Evolutionary conservation across 108 stramenopile genomes (phyloP), one percentile per base, ranked within the genome.

Genomic region (Stephanodiscus triporus): DNA sequence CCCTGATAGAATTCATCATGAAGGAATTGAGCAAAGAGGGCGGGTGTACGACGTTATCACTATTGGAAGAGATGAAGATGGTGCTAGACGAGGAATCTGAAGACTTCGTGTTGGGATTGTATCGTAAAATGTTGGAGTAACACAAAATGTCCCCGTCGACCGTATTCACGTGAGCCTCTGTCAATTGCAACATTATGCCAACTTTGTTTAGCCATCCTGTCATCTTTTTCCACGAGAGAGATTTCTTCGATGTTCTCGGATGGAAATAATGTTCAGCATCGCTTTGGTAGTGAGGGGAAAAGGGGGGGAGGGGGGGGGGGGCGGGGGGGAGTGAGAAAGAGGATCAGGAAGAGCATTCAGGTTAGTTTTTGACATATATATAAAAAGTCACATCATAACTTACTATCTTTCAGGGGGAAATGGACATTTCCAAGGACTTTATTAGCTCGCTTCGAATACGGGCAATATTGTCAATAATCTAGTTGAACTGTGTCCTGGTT

Each of bases 41-140:
- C 14, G 85, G 81, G 68, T 76, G 78, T 26, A 72, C 29, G 37
- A 72, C 73, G 0, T 42, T 13, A n/a, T 51, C 71, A 9, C 59
- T 94, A 50, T 72, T 89, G 64, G 84, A 89, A 43, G 93, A 94
- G 70, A 79, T 94, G 70, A 81, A 90, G 76, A 58, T 82, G 70
- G 93, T 94, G 17, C 69, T 94, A 80, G 93, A 94, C 53, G 93
- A 94, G 66, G 93, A 90, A 76, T 89, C 89, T 13, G 75, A 76
- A 24, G 84, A 70, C 10, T 93, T 91, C 73, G 70, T 91, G 27
- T 63, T 89, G 77, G 82, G 70, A 5, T 58, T 93, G 51, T 89
- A 84, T 80, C 49, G 54, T 17, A 87, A 83, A 68, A 76, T 91
- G 61, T 43, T 66, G 34, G 83, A 79, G 56, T 71, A 48, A 59